Evolutionary conservation across 345 rosid species (phyloP).

Genomic region (Nephelium lappaceum): DNA sequence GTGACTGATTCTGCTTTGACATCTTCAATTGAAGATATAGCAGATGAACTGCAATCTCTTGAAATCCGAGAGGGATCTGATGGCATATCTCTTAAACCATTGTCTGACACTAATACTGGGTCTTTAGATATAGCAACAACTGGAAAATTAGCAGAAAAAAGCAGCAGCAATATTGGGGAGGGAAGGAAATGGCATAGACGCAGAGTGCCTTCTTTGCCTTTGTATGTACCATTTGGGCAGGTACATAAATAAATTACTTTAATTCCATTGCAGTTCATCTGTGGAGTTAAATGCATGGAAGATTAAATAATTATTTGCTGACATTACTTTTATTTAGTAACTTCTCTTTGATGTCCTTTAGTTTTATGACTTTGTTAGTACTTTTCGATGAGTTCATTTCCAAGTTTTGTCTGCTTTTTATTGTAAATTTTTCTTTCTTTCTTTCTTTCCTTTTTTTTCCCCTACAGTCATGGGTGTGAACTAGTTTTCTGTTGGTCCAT

Average conservation of each 20-base stretch:
- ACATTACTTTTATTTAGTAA: not conserved
- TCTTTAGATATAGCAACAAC: constrained; percentile 34
- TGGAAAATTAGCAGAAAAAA: constrained; percentile 47
- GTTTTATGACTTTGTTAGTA: not conserved
- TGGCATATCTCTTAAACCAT: constrained; percentile 88
- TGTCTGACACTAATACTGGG: constrained; percentile 45
- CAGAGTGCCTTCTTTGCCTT: constrained; percentile 80
- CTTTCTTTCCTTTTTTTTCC: not conserved
- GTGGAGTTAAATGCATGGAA: constrained; percentile 4
- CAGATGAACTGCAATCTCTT: constrained; percentile 76
- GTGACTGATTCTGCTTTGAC: constrained; percentile 41
- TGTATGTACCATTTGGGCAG: constrained; percentile 97
- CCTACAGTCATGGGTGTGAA: not conserved
- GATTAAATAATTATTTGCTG: not conserved
- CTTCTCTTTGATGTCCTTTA: constrained; percentile 2
- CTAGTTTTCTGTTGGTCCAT: not conserved
- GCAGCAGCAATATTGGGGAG: constrained; percentile 36
- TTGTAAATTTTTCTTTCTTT: too few relatives aligned
- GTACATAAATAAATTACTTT: constrained; percentile 36
- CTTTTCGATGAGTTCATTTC: not conserved
- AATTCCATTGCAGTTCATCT: constrained; percentile 7
- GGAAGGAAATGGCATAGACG: constrained; percentile 59
- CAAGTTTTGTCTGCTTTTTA: not conserved
- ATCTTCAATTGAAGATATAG: constrained; percentile 61
- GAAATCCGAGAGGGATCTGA: constrained; percentile 96